Evolutionary conservation across 192 early-diverging fungal genomes (phyloP), one percentile per base, ranked within the genome.

Genomic region (Podila epigama): DNA sequence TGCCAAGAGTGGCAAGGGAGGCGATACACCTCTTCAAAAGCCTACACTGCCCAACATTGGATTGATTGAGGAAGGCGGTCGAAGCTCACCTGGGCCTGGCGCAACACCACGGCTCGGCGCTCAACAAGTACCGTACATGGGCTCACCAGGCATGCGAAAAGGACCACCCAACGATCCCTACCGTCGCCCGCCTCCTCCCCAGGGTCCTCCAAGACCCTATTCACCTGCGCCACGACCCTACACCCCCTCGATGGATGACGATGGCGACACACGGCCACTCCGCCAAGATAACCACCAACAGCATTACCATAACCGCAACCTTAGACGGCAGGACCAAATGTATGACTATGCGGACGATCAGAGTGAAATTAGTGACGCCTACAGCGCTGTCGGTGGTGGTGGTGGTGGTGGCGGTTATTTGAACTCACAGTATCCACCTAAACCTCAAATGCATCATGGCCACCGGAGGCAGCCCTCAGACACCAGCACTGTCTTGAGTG

Each of bases 1-100:
- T 31, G 18, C 36, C 36, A 62, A 60, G 54, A 36, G 32, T 3
- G 81, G 70, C 25, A 63, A 63, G 12, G 61, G 56, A 15, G 71
- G 64, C 9, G 63, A 78, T 1, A 59, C 60, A 16, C 54, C 61
- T 4, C 81, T 57, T 29, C 66, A 58, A 27, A 61, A 82, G 41
- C 68, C 81, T 25, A 82, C 81, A 0, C 33, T 82, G 1, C 81
- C 81, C 53, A 70, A 82, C 35, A 66, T 82, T n/a, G 59, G 42
- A 20, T 22, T 77, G 15, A 39, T 77, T 62, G 66, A 77, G 13
- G 66, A 77, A 50, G 73, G 70, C 15, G 51, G 55, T 22, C 40
- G 73, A 29, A 57, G 28, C 39, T 60, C 70, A 8, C 69, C 69
- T 25, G 35, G 35, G 11, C 48, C 68, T 28, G 51, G 57, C 22